Evolutionary conservation across 768 basidiomycete species (phyloP).

Genomic region (Fomitopsis pulvina): DNA sequence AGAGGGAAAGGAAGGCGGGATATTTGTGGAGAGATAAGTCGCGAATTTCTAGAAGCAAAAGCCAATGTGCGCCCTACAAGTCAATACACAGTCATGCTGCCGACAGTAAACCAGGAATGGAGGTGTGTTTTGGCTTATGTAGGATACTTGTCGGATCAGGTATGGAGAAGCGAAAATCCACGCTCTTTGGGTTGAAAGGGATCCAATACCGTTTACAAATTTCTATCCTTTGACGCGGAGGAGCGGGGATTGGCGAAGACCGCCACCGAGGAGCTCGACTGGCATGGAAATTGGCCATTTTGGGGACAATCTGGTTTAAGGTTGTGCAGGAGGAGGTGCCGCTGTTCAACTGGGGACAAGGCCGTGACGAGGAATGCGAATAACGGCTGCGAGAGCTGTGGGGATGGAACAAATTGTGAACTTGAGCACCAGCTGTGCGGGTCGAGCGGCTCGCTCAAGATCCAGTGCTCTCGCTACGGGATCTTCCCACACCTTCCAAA

Average conservation of each 20-base stretch:
- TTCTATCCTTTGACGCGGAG: no score
- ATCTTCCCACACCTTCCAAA: constrained; percentile 13
- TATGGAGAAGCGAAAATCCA: neutral
- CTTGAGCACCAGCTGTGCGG: constrained; percentile 1
- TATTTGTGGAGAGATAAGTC: constrained; percentile 12
- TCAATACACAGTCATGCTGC: neutral
- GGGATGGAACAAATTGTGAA: neutral
- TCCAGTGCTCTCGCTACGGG: constrained; percentile 1
- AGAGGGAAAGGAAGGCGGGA: constrained; percentile 2
- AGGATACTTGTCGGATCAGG: neutral
- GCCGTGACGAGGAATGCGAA: neutral
- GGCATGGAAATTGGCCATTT: no score
- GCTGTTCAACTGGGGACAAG: neutral
- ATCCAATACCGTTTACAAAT: no score
- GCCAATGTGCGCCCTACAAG: neutral
- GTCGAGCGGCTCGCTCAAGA: constrained; percentile 9
- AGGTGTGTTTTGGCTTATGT: neutral
- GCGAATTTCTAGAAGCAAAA: constrained; percentile 17
- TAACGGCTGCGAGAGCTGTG: neutral
- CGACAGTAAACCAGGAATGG: neutral
- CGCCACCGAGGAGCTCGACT: no score
- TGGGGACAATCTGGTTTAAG: neutral
- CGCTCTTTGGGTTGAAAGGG: neutral
- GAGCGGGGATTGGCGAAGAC: no score
- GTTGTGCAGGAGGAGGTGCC: neutral